A percentile compares a stretch with the other conserved stretches of the same genome.
Evolutionary conservation across 345 rosid species (phyloP).

Genomic region (Syzygium oleosum): DNA sequence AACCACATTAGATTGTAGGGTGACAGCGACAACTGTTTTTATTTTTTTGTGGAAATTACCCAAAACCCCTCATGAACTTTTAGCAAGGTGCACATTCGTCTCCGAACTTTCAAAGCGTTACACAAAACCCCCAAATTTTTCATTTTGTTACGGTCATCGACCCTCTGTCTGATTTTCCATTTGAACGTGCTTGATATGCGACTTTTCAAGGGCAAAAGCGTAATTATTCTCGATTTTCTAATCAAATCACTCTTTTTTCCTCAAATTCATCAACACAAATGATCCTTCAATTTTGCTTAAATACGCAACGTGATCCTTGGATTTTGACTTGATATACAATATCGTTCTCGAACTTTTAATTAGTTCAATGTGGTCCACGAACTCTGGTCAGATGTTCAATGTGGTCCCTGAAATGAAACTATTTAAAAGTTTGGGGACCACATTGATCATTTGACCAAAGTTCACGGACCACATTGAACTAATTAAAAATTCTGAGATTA

Average conservation of each 20-base stretch:
- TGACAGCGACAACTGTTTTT: not conserved
- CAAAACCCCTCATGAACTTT: not conserved
- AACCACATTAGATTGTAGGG: not conserved
- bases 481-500: accelerated
- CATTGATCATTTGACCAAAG: too few relatives aligned
- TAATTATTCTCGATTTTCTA: not conserved
- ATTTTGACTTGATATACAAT: too few relatives aligned
- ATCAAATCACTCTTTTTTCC: not conserved
- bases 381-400: too few relatives aligned
- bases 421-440: too few relatives aligned
- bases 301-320: accelerated
- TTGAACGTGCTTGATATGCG: not conserved
- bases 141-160: not conserved
- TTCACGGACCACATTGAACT: too few relatives aligned
- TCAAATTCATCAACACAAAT: not conserved
- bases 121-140: not conserved
- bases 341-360: too few relatives aligned
- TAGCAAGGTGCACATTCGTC: not conserved
- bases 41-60: not conserved
- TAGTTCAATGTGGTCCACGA: too few relatives aligned
- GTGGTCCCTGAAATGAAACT: too few relatives aligned
- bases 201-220: not conserved
- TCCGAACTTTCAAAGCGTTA: too few relatives aligned
- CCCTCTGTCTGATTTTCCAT: too few relatives aligned
- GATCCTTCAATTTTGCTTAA: too few relatives aligned